Evolutionary conservation across 495 filamentous ascomycete genomes (phyloP).

Genomic region (Amorphotheca resinae): DNA sequence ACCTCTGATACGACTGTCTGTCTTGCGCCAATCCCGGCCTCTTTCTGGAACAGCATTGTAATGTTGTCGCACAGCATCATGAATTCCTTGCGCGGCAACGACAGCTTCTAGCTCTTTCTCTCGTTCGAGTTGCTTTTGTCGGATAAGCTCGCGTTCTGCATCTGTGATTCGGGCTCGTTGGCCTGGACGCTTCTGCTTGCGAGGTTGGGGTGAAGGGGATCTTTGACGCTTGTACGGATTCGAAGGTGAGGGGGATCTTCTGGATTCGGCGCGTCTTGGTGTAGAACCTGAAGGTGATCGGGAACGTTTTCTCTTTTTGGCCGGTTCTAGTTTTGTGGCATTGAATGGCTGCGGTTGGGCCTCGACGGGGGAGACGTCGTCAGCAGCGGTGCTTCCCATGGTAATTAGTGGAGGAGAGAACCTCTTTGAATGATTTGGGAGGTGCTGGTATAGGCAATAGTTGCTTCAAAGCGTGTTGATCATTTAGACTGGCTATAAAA

Average conservation of each 20-base stretch:
- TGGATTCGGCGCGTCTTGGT: constrained; percentile 12
- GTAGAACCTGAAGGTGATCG: constrained; percentile 23
- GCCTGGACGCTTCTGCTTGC: constrained; percentile 78
- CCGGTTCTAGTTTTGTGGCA: constrained; percentile 39
- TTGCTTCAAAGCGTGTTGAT: too few species aligned
- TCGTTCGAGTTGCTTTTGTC: constrained; percentile 51
- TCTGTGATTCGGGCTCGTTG: constrained; percentile 64
- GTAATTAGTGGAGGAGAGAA: background rate
- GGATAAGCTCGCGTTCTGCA: constrained; percentile 54
- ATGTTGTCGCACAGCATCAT: constrained; percentile 80
- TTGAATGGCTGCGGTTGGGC: constrained; percentile 41
- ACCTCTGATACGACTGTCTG: constrained; percentile 85
- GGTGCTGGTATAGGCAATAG: too few species aligned
- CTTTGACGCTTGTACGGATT: constrained; percentile 9
- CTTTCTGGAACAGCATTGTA: constrained; percentile 94
- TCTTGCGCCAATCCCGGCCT: constrained; percentile 88
- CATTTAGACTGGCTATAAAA: too few species aligned
- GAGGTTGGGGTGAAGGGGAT: constrained; percentile 28
- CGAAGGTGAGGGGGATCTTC: constrained; percentile 12
- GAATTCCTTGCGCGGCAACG: constrained; percentile 39
- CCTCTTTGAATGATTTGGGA: background rate
- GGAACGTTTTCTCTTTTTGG: constrained; percentile 36
- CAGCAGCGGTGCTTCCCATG: constrained; percentile 9
- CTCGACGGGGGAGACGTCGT: constrained; percentile 10
- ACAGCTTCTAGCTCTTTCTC: constrained; percentile 42